Conservation (phyloP, 1,284 basidiomycete genomes). For the Cystobasidium sp. region DNA sequence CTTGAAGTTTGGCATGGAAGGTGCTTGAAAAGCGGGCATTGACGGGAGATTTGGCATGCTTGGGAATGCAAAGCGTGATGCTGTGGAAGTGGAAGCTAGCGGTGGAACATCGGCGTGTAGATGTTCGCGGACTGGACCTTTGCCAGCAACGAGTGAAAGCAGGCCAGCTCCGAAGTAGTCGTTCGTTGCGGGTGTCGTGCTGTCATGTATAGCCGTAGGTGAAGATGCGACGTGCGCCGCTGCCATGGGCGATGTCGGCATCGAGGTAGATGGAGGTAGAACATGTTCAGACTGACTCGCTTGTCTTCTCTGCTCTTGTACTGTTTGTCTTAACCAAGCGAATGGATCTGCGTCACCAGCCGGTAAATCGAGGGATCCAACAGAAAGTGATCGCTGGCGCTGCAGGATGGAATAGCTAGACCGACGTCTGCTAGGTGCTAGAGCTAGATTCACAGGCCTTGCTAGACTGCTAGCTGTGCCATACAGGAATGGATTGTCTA, state of each 20-base stretch:
- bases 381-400: slow-evolving; percentile 20
- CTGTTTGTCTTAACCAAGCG: slow-evolving; percentile 42
- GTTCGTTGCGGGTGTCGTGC: neutral
- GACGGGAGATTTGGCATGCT: slow-evolving; percentile 26
- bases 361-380: slow-evolving; percentile 10
- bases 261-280: slow-evolving; percentile 17
- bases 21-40: slow-evolving; percentile 23
- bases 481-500: slow-evolving; percentile 15
- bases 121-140: slow-evolving; percentile 27
- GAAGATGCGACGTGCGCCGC: neutral
- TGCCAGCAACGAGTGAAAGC: slow-evolving; percentile 33
- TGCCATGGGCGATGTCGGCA: slow-evolving; percentile 25
- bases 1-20: slow-evolving; percentile 29
- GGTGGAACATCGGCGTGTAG: slow-evolving; percentile 6
- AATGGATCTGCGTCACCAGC: slow-evolving; percentile 25
- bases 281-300: neutral
- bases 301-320: slow-evolving; percentile 37
- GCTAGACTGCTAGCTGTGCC: slow-evolving; percentile 12
- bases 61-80: slow-evolving; percentile 21
- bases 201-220: neutral
- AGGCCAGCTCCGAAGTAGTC: slow-evolving; percentile 35
- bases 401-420: slow-evolving; percentile 4
- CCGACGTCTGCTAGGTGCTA: slow-evolving; percentile 17
- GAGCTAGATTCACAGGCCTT: slow-evolving; percentile 16
- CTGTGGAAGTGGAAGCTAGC: neutral